Conservation (phyloP, 768 basidiomycete species). For the Pleurotus djamor region DNA sequence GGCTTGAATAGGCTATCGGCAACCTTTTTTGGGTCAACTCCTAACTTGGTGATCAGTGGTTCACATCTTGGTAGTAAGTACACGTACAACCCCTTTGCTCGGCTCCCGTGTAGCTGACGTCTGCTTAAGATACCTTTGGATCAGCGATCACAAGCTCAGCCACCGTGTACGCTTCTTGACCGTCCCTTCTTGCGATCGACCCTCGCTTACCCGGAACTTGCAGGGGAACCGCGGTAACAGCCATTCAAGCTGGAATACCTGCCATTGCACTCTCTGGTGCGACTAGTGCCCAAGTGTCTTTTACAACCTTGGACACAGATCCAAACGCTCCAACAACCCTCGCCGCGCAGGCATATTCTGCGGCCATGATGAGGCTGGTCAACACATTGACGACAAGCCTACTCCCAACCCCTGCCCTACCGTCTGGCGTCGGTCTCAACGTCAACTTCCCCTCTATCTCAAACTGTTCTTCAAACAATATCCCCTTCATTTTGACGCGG, state of each 20-base stretch:
- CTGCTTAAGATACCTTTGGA: conserved; percentile 16
- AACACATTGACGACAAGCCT: conserved; percentile 13
- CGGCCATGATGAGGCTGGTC: conserved; percentile 23
- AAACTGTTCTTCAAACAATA: conserved; percentile 21
- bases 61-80: conserved; percentile 27
- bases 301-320: conserved; percentile 29
- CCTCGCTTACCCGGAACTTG: not conserved
- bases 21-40: conserved; percentile 22
- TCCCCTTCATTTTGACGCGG: conserved; percentile 28
- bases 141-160: conserved; percentile 18
- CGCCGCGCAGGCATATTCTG: conserved; percentile 26
- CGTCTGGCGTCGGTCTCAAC: conserved; percentile 25
- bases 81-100: not conserved
- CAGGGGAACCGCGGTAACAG: conserved; percentile 35
- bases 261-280: conserved; percentile 32
- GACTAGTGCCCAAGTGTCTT: conserved; percentile 29
- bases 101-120: not conserved
- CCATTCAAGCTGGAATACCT: conserved; percentile 31
- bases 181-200: not conserved
- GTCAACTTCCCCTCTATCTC: conserved; percentile 29
- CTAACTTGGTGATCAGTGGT: conserved; percentile 33
- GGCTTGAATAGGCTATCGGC: conserved; percentile 32
- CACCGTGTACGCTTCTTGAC: conserved; percentile 15
- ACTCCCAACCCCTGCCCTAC: conserved; percentile 22
- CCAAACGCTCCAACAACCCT: conserved; percentile 20